Base-by-base conservation (phyloP, 1,284 basidiomycete species). In the Somion occarium region DNA sequence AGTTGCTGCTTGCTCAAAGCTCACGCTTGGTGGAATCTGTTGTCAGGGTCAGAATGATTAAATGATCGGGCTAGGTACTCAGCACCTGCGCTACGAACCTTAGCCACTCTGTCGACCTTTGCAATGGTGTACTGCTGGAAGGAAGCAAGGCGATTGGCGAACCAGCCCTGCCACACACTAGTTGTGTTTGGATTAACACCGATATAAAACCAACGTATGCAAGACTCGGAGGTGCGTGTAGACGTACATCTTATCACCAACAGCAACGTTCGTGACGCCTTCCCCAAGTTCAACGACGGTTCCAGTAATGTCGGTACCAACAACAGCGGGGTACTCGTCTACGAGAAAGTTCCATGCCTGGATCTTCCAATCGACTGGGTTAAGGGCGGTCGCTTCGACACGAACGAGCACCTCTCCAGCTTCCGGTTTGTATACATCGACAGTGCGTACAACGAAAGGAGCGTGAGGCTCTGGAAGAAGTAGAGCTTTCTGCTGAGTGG, bases 271-370 rank as follows among this genome's bases (percentile, higher is more conserved):
- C 1, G 68, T 67, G 13, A 84, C 80, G 0, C 71, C 76, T 44
- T 71, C 69, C 4, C 82, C 83, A 34, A 85, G 62, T 45, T 72
- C 69, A 20, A 74, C 74, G 20, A 87, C 75, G 2, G 73, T 67
- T 11, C 85, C 85, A 25, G 77, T 74, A 44, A 74, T 75, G 58
- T 88, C 85, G 18, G 66, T 72, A 3, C 85, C 85, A 11, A 80
- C 63, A 4, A 79, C 64, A 5, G 71, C 68, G 5, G 80, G 73
- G 47, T 67, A 74, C 23, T 60, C 63, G 37, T 66, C 61, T 22
- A 68, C 56, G 52, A 69, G 62, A 37, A 65, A 54, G 0, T 64
- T 69, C 44, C 56, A 58, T n/a, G 55, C 62, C 44, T 66, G 66
- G 27, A 73, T 62, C 51, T 67, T 70, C 46, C 65, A 67, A 46